Conservation (phyloP, 805 yeast species). For the Pichia cephalocereana region DNA sequence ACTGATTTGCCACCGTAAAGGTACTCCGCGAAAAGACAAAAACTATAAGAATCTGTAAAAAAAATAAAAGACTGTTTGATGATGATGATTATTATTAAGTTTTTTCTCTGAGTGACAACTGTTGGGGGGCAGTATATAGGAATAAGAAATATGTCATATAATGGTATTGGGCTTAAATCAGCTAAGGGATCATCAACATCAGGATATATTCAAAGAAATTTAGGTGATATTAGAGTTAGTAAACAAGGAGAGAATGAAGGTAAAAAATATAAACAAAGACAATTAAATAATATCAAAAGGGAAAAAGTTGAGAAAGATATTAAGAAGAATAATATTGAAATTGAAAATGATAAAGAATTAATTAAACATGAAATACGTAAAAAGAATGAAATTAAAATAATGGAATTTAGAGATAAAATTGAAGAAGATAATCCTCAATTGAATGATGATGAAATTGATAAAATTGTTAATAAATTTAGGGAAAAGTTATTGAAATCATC, state of each 20-base stretch:
- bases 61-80: no score
- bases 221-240: conserved; percentile 17
- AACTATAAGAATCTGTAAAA: no score
- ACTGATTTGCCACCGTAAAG: neutral
- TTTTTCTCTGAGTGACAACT: no score
- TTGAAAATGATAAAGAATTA: conserved; percentile 20
- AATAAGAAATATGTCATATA: no score
- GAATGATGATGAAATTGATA: conserved; percentile 30
- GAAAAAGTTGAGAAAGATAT: conserved; percentile 10
- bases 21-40: neutral
- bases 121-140: no score
- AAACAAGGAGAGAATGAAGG: conserved; percentile 21
- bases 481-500: conserved; percentile 10
- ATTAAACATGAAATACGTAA: conserved; percentile 30
- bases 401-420: conserved; percentile 40
- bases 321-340: no score
- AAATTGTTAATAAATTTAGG: conserved; percentile 22
- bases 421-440: conserved; percentile 35
- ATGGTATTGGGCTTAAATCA: conserved; percentile 47
- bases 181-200: conserved; percentile 59
- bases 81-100: no score
- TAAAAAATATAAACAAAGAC: conserved; percentile 32
- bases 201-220: conserved; percentile 46
- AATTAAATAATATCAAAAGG: conserved; percentile 11
- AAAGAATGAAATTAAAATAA: conserved; percentile 35